phyloP scores from a whole-genome alignment of 495 filamentous ascomycete species.

The Talaromyces ruber region DNA sequence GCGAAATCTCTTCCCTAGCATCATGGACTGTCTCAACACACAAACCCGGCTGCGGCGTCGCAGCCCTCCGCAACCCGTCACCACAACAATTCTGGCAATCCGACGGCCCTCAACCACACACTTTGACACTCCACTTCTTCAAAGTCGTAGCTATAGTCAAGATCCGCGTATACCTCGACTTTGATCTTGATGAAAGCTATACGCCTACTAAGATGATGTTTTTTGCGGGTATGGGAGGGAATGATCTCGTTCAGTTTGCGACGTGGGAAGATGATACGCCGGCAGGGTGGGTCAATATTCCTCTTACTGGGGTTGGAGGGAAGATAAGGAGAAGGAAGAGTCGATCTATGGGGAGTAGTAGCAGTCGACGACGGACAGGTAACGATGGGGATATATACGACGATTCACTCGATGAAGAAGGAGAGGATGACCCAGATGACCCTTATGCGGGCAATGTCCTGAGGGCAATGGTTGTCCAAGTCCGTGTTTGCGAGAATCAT shows the following conservation, averaged over 20 bases:
- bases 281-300: constrained; percentile 82
- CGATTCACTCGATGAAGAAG: constrained; percentile 23
- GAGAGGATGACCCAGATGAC: constrained; percentile 21
- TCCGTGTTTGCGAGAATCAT: constrained; percentile 87
- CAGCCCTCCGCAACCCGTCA: constrained; percentile 73
- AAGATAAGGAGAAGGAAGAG: constrained; percentile 6
- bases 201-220: constrained; percentile 91
- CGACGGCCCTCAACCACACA: constrained; percentile 91
- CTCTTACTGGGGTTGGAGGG: constrained; percentile 56
- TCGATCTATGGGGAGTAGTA: neutral
- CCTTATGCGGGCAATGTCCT: constrained; percentile 58
- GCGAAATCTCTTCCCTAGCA: constrained; percentile 91
- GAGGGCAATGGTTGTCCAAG: constrained; percentile 77
- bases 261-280: constrained; percentile 69
- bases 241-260: constrained; percentile 78
- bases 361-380: constrained; percentile 5
- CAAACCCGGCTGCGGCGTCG: constrained; percentile 85
- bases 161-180: constrained; percentile 84
- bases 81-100: constrained; percentile 88
- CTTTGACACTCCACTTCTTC: constrained; percentile 91
- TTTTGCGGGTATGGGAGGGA: constrained; percentile 74
- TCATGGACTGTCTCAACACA: constrained; percentile 86
- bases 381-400: constrained; percentile 12
- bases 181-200: constrained; percentile 86
- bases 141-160: constrained; percentile 79